Conservation (phyloP, 1,284 basidiomycete species). For the Fomitopsis palustris region DNA sequence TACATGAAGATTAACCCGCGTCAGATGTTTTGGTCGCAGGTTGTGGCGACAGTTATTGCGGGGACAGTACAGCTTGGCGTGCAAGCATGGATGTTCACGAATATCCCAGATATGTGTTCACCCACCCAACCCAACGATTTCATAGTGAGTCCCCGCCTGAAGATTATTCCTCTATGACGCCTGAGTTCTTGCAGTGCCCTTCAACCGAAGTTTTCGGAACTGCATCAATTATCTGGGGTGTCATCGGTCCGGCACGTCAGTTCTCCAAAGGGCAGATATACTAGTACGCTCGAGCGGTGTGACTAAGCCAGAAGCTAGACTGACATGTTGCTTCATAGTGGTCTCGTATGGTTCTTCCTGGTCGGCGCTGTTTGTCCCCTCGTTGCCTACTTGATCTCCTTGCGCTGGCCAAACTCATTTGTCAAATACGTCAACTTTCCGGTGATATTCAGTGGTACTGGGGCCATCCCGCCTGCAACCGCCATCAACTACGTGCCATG, state of each 20-base stretch:
- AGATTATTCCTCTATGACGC: not conserved
- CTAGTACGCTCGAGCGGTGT: slow-evolving; percentile 17
- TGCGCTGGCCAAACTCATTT: slow-evolving; percentile 40
- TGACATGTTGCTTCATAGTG: slow-evolving; percentile 15
- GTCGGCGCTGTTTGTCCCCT: slow-evolving; percentile 47
- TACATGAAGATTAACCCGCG: slow-evolving; percentile 53
- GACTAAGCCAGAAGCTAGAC: not conserved
- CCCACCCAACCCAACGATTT: slow-evolving; percentile 35
- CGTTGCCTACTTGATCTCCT: slow-evolving; percentile 34
- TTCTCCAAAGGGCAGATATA: slow-evolving; percentile 41
- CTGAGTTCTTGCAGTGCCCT: slow-evolving; percentile 29
- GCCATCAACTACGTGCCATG: slow-evolving; percentile 46
- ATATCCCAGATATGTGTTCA: slow-evolving; percentile 44
- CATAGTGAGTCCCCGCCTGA: slow-evolving; percentile 23
- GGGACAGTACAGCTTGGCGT: slow-evolving; percentile 45
- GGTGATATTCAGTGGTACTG: slow-evolving; percentile 51
- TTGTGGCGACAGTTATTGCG: slow-evolving; percentile 46
- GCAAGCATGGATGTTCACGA: slow-evolving; percentile 49
- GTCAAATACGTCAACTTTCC: slow-evolving; percentile 48
- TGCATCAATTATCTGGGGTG: slow-evolving; percentile 47
- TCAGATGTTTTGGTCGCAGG: slow-evolving; percentile 46
- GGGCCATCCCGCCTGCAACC: slow-evolving; percentile 47
- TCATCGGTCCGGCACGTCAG: slow-evolving; percentile 43
- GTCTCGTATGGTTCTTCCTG: slow-evolving; percentile 54
- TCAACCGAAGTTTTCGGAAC: slow-evolving; percentile 39